phyloP scores from a whole-genome alignment of 1,139 yeast species.

The Magnusiomyces fungicola region DNA sequence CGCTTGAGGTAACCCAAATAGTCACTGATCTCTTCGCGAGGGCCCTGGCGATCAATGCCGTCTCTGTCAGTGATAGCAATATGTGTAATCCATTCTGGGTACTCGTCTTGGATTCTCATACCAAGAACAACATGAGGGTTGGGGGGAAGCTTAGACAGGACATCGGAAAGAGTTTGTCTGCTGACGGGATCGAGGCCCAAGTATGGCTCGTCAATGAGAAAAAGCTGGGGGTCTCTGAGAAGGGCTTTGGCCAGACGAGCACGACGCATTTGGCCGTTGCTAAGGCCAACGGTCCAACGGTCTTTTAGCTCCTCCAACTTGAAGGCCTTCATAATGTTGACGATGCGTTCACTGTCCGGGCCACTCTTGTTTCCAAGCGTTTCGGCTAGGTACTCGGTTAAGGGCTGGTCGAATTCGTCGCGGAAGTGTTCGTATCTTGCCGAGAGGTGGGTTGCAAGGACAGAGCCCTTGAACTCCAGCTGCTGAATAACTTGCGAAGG shows the following conservation, averaged over 20 bases:
- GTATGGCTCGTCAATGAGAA: constrained; percentile 85
- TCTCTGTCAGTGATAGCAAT: constrained; percentile 51
- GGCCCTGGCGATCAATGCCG: constrained; percentile 50
- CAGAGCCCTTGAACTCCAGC: constrained; percentile 58
- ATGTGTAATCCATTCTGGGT: constrained; percentile 76
- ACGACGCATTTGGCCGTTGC: constrained; percentile 90
- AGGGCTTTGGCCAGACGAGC: constrained; percentile 78
- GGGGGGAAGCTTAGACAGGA: constrained; percentile 36
- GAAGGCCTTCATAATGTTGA: constrained; percentile 43
- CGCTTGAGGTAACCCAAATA: constrained; percentile 29
- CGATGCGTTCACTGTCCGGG: constrained; percentile 25
- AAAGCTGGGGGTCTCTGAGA: constrained; percentile 53
- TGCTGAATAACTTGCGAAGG: constrained; percentile 43
- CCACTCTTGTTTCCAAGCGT: constrained; percentile 25
- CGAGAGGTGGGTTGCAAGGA: constrained; percentile 62
- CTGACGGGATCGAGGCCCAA: constrained; percentile 82
- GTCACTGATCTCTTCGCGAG: constrained; percentile 31
- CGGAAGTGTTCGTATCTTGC: constrained; percentile 85
- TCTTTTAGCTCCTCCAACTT: constrained; percentile 49
- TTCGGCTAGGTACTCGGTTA: constrained; percentile 50
- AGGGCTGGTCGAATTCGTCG: constrained; percentile 72
- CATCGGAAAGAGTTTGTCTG: constrained; percentile 49
- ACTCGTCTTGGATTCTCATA: constrained; percentile 60
- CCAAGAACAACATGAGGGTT: constrained; percentile 56
- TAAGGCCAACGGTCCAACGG: constrained; percentile 78